These are phyloP conservation scores for Penicillium fuscoglaucum DNA, from an alignment of 2,329 filamentous ascomycete species.

Conservation along the genomic window DNA sequence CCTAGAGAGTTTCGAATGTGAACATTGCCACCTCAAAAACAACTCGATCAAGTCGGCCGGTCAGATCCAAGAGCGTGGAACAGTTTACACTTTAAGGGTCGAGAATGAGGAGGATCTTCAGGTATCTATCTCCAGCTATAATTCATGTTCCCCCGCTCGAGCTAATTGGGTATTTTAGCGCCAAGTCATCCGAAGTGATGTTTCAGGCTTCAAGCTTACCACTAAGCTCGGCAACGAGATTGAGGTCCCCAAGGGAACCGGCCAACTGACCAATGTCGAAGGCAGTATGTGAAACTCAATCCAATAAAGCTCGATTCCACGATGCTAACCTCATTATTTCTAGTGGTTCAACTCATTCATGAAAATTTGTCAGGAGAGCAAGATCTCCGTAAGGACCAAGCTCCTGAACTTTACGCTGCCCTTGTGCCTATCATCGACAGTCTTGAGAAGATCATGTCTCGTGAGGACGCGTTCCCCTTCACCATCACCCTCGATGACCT, in stretches of 20 bases:
- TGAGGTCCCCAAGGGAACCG: conserved; percentile 86
- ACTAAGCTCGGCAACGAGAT: conserved; percentile 69
- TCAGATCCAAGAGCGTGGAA: conserved; percentile 84
- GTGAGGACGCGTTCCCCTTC: conserved; percentile 79
- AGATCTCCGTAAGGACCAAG: conserved; percentile 72
- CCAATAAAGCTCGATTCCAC: background rate
- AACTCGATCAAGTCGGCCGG: conserved; percentile 92
- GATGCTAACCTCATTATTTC: background rate
- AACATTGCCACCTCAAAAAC: conserved; percentile 85
- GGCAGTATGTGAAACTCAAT: conserved; percentile 48
- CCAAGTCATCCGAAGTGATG: conserved; percentile 90
- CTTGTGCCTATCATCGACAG: conserved; percentile 73
- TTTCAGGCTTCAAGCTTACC: conserved; percentile 79
- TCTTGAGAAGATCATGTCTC: conserved; percentile 73
- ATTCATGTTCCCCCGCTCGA: background rate
- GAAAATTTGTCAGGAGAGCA: conserved; percentile 81
- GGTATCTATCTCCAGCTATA: background rate
- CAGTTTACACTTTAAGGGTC: conserved; percentile 78
- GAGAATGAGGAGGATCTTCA: conserved; percentile 69
- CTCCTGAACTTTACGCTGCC: conserved; percentile 76
- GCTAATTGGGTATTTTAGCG: conserved; percentile 36
- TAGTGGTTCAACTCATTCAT: conserved; percentile 70
- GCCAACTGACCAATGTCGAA: conserved; percentile 91
- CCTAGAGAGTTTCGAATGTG: conserved; percentile 93
- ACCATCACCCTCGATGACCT: conserved; percentile 85